Evolutionary conservation across 164 flowering plant genomes (phyloP), one percentile per base, ranked within the genome.

Genomic region (Dillenia suffruticosa): DNA sequence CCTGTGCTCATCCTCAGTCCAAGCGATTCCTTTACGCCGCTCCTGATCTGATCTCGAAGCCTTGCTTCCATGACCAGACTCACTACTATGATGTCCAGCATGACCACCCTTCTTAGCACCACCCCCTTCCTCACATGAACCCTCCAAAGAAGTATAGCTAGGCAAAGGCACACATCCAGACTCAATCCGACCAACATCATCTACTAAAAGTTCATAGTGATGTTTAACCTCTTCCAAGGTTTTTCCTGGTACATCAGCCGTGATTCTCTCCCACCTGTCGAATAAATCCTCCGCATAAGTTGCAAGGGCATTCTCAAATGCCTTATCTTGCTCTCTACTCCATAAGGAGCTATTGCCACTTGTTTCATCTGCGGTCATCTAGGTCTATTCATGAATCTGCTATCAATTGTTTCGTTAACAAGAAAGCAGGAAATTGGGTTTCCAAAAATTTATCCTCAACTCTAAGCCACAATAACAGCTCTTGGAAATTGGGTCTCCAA

Each of bases 1-100:
- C 97, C 97, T 88, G 81, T 93, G 98, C 59, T 93, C 98, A 57
- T 90, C 98, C 74, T 93, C 98, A 26, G 98, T 90, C 98, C 98
- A 93, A 13, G 98, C 92, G 64, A 87, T 83, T 26, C 98, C 98
- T 61, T 90, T 93, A 0, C 97, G 92, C 1, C 97, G 92, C 70
- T 93, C 98, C 68, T 90, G 97, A 70, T 90, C 96, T 5, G 90
- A 66, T 66, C 80, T 85, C 9, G 89, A 83, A 51, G 66, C 72
- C 74, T 92, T 92, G 57, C 84, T 79, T 47, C 88, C 90, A 51
- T 79, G 81, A 66, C 57, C 69, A 9, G 87, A 76, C 44, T 85
- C 92, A 61, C 74, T 65, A 63, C 73, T 83, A 26, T 48, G 69
- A 57, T 74, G 68, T 52, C 84, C 84, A 10, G 19, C 53, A 68